Evolutionary conservation across 805 yeast species (phyloP).

Genomic region (Cyberlindnera maclurae): DNA sequence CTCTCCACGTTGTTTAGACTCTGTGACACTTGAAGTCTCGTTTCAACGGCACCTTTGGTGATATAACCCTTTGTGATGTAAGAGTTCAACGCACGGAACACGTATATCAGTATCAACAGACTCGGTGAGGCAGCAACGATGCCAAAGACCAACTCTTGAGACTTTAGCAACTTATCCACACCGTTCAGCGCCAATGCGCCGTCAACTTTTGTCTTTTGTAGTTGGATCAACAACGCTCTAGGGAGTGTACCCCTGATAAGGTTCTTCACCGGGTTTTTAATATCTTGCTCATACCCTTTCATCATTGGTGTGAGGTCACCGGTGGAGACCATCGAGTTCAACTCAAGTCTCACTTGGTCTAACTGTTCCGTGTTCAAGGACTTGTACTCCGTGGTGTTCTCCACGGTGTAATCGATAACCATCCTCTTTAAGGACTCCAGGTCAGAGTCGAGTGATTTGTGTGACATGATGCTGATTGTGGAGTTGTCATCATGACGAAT

Average conservation of each 20-base stretch:
- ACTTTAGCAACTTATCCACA: constrained; percentile 79
- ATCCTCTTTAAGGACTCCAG: constrained; percentile 76
- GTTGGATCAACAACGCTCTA: constrained; percentile 75
- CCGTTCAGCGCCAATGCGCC: constrained; percentile 87
- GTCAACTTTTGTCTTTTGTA: constrained; percentile 95
- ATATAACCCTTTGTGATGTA: constrained; percentile 32
- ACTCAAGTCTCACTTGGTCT: constrained; percentile 15
- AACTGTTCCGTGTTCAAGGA: constrained; percentile 3
- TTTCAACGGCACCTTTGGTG: constrained; percentile 9
- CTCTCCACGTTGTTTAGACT: constrained; percentile 54
- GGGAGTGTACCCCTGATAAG: constrained; percentile 61
- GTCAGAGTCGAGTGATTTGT: constrained; percentile 73
- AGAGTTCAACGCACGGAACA: constrained; percentile 25
- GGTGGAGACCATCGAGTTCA: constrained; percentile 44
- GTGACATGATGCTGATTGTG: constrained; percentile 69
- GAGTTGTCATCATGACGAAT: constrained; percentile 78
- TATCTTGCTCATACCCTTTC: constrained; percentile 71
- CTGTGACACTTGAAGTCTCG: constrained; percentile 30
- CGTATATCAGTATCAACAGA: constrained; percentile 46
- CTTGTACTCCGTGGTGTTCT: constrained; percentile 21
- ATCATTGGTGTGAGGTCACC: constrained; percentile 80
- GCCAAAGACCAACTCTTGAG: constrained; percentile 93
- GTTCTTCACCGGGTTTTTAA: constrained; percentile 61
- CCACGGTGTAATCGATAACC: constrained; percentile 66
- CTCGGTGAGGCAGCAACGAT: constrained; percentile 86